Conservation (phyloP, 352 stramenopile species). For the Pythium graminicola region DNA sequence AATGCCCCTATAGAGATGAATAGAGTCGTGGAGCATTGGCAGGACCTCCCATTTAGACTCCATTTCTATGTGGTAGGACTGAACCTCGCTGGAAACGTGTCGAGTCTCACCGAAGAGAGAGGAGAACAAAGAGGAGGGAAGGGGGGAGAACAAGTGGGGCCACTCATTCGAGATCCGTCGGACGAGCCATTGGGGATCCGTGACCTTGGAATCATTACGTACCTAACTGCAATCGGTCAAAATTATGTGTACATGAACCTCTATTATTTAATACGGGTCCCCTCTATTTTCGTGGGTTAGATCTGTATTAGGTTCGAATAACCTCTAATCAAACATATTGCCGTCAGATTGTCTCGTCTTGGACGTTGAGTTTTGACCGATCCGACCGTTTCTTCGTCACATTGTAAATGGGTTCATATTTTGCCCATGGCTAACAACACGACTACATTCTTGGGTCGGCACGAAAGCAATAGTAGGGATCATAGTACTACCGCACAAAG, state of each 20-base stretch:
- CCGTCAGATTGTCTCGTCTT: not conserved
- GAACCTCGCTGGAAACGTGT: no score
- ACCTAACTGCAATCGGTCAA: no score
- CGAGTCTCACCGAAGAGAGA: not conserved
- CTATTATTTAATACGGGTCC: not conserved
- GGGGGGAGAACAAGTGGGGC: not conserved
- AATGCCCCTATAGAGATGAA: not conserved
- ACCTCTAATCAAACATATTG: slow-evolving; percentile 7
- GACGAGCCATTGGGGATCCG: not conserved
- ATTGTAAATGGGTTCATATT: slow-evolving; percentile 16
- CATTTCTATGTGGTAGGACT: no score
- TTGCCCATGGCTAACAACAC: not conserved
- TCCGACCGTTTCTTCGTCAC: not conserved
- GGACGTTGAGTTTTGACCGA: not conserved
- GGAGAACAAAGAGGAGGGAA: not conserved
- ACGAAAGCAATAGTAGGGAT: slow-evolving; percentile 3
- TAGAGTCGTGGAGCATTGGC: not conserved
- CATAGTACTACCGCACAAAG: not conserved
- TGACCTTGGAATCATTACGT: not conserved
- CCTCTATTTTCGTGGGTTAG: not conserved
- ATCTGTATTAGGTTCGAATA: not conserved
- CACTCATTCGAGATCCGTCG: not conserved
- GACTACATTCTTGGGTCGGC: not conserved
- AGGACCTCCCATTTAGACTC: no score
- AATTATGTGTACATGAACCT: no score